phyloP scores from a whole-genome alignment of 768 basidiomycete genomes.

The Suillus brevipes region DNA sequence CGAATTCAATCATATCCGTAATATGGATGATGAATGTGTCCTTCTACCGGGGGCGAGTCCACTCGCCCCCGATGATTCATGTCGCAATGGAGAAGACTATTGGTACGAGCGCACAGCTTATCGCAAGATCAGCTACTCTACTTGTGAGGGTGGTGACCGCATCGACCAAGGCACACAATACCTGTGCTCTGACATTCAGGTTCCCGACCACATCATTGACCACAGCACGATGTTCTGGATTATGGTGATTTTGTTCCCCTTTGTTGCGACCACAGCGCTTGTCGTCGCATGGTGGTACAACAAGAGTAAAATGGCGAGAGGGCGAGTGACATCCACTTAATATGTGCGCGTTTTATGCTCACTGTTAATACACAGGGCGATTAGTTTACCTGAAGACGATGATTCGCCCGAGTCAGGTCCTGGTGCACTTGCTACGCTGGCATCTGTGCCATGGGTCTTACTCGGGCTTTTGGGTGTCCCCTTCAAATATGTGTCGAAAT shows the following conservation, averaged over 20 bases:
- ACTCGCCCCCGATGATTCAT: slow-evolving; percentile 60
- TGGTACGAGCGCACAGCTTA: slow-evolving; percentile 96
- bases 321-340: slow-evolving; percentile 47
- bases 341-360: slow-evolving; percentile 12
- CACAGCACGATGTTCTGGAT: slow-evolving; percentile 85
- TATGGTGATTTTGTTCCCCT: slow-evolving; percentile 72
- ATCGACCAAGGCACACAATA: slow-evolving; percentile 76
- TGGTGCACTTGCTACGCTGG: slow-evolving; percentile 65
- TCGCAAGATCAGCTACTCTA: slow-evolving; percentile 87
- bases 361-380: slow-evolving; percentile 50
- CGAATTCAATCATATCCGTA: slow-evolving; percentile 87
- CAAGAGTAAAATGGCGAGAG: slow-evolving; percentile 67
- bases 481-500: slow-evolving; percentile 53
- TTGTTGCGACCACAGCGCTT: slow-evolving; percentile 71
- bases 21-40: slow-evolving; percentile 72
- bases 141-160: slow-evolving; percentile 78
- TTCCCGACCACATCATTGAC: slow-evolving; percentile 28
- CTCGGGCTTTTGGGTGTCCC: slow-evolving; percentile 75
- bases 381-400: slow-evolving; percentile 72
- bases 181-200: slow-evolving; percentile 73
- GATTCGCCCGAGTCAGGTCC: slow-evolving; percentile 38
- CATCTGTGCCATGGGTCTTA: slow-evolving; percentile 88
- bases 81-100: slow-evolving; percentile 62
- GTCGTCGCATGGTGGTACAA: slow-evolving; percentile 75
- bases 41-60: slow-evolving; percentile 69